Base-by-base conservation (phyloP, 306 rosid genomes). In the Pueraria montana region DNA sequence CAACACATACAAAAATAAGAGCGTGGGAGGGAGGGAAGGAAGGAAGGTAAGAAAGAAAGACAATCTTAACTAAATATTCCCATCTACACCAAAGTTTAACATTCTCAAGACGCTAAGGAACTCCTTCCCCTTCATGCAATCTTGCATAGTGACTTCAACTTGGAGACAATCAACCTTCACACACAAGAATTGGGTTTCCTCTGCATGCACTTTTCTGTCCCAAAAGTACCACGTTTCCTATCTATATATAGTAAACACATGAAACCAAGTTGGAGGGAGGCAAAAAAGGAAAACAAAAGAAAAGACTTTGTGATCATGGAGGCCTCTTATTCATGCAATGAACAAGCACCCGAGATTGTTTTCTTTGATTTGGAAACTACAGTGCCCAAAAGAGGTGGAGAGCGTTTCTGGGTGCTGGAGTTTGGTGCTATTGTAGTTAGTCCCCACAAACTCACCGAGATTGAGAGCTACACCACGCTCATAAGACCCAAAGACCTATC, bases 341-440 rank as follows among this genome's bases (percentile, higher is more conserved):
- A 91, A 32, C 64, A 86, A 26, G 24, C 84, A 74, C 79, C 89
- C 12, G 92, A 94, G 84, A 92, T 96, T 40, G 98, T 90, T 72
- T 96, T 96, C 91, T 96, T 96, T 50, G 99, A 96, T 88, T 84
- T 96, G 74, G 99, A 96, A 91, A 96, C 98, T 6, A 96, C 89
- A 0, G 98, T 96, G 18, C 98, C 98, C n/a, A 90, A 82, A 3
- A 91, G 77, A 59, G 61, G 58, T 6, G 95, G 98, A 55, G 89
- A 91, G n/a, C 74, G 88, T 42, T 93, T 96, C 81, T 87, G 89
- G 85, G 91, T 94, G 0, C 50, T 94, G 46, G 99, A 96, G 63
- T 96, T 96, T 53, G 99, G 99, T 8, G 99, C 99, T 10, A 96
- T 96, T 58, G 92, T 96, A 1, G 88, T 96, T 21, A 89, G 91